Base-by-base conservation (phyloP, 805 yeast species). In the Wickerhamomyces chambardii region DNA sequence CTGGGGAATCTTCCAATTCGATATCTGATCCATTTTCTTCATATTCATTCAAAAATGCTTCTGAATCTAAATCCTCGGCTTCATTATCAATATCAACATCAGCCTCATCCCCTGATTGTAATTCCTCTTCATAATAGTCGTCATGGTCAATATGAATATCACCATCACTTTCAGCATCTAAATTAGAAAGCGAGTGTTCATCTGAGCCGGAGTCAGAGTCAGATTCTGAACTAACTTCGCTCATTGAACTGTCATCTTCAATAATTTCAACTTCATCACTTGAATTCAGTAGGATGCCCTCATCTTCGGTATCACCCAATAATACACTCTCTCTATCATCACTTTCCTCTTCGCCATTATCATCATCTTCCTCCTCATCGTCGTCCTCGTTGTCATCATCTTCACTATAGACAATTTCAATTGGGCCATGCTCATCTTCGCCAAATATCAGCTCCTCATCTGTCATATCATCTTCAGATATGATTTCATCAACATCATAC, bases 401-500 rank as follows among this genome's bases (percentile, higher is more conserved):
- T 12, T 59, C 64, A 5, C 58, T 57, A 29, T 53, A 56, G 6
- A 57, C 55, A 14, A 56, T 53, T 27, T 56, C 51, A 29, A 56
- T 30, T 7, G 48, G 43, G 17, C 48, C 43, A 3, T 44, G 44
- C 5, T 32, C 39, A 17, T 55, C 51, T 16, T 57, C 64, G 16
- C 54, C 64, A 5, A 51, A 56, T 28, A 43, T 43, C 12, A 43
- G 53, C 7, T 48, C 31, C 18, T 64, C 69, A 29, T 68, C 76
- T 17, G 64, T 73, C n/a, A 64, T 74, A 8, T 71, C 78, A 11
- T 73, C 81, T 25, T 77, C 82, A 30, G 73, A 73, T 42, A 75
- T 81, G 26, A 73, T 69, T 34, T 80, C 92, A 25, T 70, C 84
- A 28, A 84, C 78, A 47, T 90, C 97, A 53, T 82, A 90, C 94